Evolutionary conservation across 768 basidiomycete species (phyloP), one percentile per base, ranked within the genome.

Genomic region (Kwoniella sp.): DNA sequence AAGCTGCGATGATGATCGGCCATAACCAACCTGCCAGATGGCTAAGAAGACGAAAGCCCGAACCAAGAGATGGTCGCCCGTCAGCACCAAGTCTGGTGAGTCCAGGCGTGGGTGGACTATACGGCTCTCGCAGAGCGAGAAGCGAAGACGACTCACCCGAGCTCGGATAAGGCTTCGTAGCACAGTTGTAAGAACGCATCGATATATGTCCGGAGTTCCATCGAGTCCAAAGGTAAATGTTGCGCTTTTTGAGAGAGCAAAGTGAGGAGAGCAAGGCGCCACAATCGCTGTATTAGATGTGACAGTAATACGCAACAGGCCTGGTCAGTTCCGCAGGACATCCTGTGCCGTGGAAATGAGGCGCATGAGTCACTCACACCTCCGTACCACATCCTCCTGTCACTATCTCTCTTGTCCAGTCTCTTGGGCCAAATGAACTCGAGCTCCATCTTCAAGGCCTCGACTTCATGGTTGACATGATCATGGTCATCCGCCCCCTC

Each of bases 11-110:
- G 8, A 57, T 22, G 4, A 57, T 57, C 4, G 55, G 55, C 55
- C 55, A 57, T 38, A 57, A 25, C 55, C 55, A 57, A 23, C 55
- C 55, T 23, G 55, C 9, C 9, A 57, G 34, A 22, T 57, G 55
- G 4, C 55, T 57, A 31, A 51, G 8, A 7, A 51, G n/a, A 11
- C n/a, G 41, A n/a, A 45, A 45, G 11, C 11, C 11, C 41, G n/a
- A 45, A 45, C n/a, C 41, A 45, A 45, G n/a, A n/a, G n/a, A n/a
- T n/a, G n/a, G n/a, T n/a, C n/a, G n/a, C n/a, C n/a, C n/a, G n/a
- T n/a, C n/a, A n/a, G n/a, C n/a, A n/a, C n/a, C n/a, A n/a, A n/a
- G n/a, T n/a, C n/a, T n/a, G n/a, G n/a, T n/a, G n/a, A n/a, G n/a
- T n/a, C n/a, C n/a, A n/a, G n/a, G n/a, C n/a, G n/a, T n/a, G n/a